phyloP scores from a whole-genome alignment of 768 basidiomycete genomes.

The Rhizopogon salebrosus region DNA sequence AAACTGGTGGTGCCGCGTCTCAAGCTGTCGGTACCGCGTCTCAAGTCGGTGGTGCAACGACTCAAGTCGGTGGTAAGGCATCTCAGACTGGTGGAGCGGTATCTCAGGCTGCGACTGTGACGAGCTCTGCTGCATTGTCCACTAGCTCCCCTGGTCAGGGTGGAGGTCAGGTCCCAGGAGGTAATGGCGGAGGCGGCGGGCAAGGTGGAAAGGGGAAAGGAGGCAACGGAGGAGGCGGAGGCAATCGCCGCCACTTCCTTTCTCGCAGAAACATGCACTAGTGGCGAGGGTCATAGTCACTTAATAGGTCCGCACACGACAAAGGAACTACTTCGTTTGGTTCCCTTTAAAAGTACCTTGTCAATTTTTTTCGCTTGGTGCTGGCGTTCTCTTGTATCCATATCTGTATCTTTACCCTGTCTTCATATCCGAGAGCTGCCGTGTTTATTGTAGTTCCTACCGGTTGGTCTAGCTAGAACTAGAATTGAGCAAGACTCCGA shows the following conservation, averaged over 20 bases:
- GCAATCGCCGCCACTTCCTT: constrained; percentile 19
- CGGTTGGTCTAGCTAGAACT: constrained; percentile 11
- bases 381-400: constrained; percentile 4
- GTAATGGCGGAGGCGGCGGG: background rate
- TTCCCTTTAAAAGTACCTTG: constrained; percentile 5
- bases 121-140: background rate
- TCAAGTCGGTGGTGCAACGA: too few relatives aligned
- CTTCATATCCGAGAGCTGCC: constrained; percentile 20
- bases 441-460: constrained; percentile 3
- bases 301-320: constrained; percentile 10
- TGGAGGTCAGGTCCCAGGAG: background rate
- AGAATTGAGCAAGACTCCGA: constrained; percentile 3
- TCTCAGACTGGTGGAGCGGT: background rate
- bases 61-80: too few relatives aligned
- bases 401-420: constrained; percentile 5
- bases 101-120: background rate
- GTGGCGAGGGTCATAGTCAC: constrained; percentile 1
- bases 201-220: background rate
- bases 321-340: constrained; percentile 4
- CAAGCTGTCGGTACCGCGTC: too few relatives aligned
- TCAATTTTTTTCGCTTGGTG: constrained; percentile 12
- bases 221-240: constrained; percentile 8
- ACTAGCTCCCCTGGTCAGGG: background rate
- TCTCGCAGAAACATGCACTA: constrained; percentile 9
- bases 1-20: background rate